Base-by-base conservation (phyloP, 2,329 filamentous ascomycete genomes). In the Alternaria rosae region DNA sequence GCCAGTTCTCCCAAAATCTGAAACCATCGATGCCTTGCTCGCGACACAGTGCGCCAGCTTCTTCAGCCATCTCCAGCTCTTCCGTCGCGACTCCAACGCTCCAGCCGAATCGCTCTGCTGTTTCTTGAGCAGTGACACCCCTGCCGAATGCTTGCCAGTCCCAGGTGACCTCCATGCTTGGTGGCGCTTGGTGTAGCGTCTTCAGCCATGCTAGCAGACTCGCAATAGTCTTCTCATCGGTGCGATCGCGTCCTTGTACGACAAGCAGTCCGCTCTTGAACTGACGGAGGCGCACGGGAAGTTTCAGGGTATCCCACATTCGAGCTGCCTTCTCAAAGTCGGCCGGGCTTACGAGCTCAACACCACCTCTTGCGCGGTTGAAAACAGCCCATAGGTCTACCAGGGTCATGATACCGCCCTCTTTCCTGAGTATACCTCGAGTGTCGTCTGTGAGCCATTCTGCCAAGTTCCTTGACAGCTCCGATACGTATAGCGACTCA, bases 41-140 rank as follows among this genome's bases (percentile, higher is more conserved):
- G 50, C 95, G 89, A 77, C 94, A 98, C 20, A 99, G 78, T 3
- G 89, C 88, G 0, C 95, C 95, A 58, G 87, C 88, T 77, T 98
- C 94, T 79, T 99, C 95, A 0, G 94, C 94, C 94, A 99, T 97
- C 76, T 97, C 92, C 12, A 99, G 84, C 81, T 99, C 95, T 78
- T 98, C 95, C 62, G 91, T 92, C 1, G 95, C 95, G 21, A 99
- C 94, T 9, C 95, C 95, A 8, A 99, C 91, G 76, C 95, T 98
- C 95, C 95, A 99, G 6, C 94, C 92, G 79, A 99, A 99, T 52
- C 88, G 85, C 78, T 96, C 92, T 0, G 95, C 95, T 0, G 89
- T 88, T 74, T 98, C 94, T 75, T 95, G 92, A 2, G 93, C 93
- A 13, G 93, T 97, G 26, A 98, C 89, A 10, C 95, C 93, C 58